Conservation (phyloP, 768 basidiomycete genomes). For the Psilocybe sp. region DNA sequence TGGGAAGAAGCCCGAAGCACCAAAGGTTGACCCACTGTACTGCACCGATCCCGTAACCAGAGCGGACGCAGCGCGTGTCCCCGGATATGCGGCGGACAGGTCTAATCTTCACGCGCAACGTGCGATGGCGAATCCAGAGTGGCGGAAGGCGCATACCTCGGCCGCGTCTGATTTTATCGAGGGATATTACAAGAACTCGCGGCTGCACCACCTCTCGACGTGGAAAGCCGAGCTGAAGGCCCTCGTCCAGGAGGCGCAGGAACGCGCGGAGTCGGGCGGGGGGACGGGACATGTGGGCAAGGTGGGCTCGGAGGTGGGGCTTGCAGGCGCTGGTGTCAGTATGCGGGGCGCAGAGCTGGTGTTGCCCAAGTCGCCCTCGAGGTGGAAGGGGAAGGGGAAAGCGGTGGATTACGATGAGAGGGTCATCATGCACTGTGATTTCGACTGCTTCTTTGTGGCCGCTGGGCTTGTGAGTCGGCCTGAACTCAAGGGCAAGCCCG, state of each 20-base stretch:
- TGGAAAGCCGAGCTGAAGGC: slow-evolving; percentile 90
- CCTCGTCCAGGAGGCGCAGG: slow-evolving; percentile 79
- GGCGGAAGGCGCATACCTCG: slow-evolving; percentile 88
- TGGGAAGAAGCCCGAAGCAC: slow-evolving; percentile 11
- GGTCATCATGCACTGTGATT: slow-evolving; percentile 90
- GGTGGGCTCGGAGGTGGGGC: slow-evolving; percentile 21
- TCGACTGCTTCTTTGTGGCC: slow-evolving; percentile 96
- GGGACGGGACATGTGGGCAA: slow-evolving; percentile 27
- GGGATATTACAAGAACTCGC: slow-evolving; percentile 79
- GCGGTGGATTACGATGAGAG: slow-evolving; percentile 49
- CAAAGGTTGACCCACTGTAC: slow-evolving; percentile 22
- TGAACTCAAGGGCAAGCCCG: slow-evolving; percentile 81
- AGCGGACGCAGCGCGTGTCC: slow-evolving; percentile 44
- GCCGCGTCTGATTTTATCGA: slow-evolving; percentile 84
- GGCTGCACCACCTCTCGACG: slow-evolving; percentile 87
- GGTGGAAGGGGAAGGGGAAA: slow-evolving; percentile 58
- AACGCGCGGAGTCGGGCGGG: slow-evolving; percentile 48
- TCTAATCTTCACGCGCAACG: slow-evolving; percentile 75
- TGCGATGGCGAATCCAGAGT: slow-evolving; percentile 79
- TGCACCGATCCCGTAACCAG: slow-evolving; percentile 40
- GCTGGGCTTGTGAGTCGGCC: slow-evolving; percentile 82
- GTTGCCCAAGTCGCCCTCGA: slow-evolving; percentile 45
- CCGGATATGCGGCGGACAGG: slow-evolving; percentile 63
- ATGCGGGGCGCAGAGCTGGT: slow-evolving; percentile 53
- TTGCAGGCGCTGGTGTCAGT: slow-evolving; percentile 30